Conservation (phyloP, 805 yeast species). For the Teunomyces funiuensis region DNA sequence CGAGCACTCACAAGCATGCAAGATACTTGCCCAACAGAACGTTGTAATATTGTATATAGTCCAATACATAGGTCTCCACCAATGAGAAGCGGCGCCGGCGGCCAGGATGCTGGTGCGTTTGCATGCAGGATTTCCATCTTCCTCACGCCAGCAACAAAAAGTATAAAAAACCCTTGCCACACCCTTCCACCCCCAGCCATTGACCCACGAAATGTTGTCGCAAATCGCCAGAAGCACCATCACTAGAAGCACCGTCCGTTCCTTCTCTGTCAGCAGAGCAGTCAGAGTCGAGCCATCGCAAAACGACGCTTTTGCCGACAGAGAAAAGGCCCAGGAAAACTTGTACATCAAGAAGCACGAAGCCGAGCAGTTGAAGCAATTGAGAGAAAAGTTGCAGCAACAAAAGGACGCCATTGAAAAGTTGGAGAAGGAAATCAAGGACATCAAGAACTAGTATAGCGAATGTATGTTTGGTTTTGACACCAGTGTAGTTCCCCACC, state of each 20-base stretch:
- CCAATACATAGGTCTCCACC: not conserved
- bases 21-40: slow-evolving; percentile 42
- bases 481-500: too few species aligned
- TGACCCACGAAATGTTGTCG: slow-evolving; percentile 17
- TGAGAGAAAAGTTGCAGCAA: slow-evolving; percentile 74
- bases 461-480: too few species aligned
- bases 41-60: slow-evolving; percentile 31
- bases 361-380: slow-evolving; percentile 76
- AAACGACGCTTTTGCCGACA: slow-evolving; percentile 52
- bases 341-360: slow-evolving; percentile 84
- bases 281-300: slow-evolving; percentile 16
- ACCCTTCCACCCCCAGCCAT: not conserved
- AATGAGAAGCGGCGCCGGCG: not conserved
- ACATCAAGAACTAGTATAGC: slow-evolving; percentile 13
- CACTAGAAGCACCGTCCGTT: slow-evolving; percentile 26
- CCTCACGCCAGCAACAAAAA: not conserved
- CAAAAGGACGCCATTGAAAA: slow-evolving; percentile 61
- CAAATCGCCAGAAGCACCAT: slow-evolving; percentile 24
- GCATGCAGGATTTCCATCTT: not conserved
- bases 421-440: slow-evolving; percentile 49
- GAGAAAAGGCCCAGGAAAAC: slow-evolving; percentile 92
- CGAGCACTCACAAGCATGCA: slow-evolving; percentile 68
- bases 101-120: not conserved
- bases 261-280: slow-evolving; percentile 29
- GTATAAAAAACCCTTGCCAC: not conserved